These are phyloP conservation scores for Zoysia matrella DNA, from an alignment of 202 grass and related monocot species.

Conservation along the genomic window DNA sequence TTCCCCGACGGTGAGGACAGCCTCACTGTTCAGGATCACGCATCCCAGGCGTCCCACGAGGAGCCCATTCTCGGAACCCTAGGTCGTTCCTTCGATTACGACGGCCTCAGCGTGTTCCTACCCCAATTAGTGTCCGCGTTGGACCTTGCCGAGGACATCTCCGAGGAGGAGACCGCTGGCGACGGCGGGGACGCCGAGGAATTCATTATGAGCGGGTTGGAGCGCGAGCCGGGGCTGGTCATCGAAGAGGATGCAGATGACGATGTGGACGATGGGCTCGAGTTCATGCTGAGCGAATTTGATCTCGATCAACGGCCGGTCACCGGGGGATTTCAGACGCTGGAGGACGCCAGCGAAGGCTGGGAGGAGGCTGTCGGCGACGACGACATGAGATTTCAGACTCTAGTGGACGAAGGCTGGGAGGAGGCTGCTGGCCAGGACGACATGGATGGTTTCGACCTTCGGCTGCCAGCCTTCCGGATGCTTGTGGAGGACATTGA, in stretches of 20 bases:
- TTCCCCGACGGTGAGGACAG: not conserved
- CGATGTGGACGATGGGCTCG: conserved; percentile 15
- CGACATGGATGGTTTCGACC: not conserved
- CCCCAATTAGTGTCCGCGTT: conserved; percentile 16
- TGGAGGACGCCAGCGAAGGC: conserved; percentile 32
- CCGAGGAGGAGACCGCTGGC: not conserved
- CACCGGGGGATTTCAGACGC: conserved; percentile 5
- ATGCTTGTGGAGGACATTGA: conserved; percentile 43
- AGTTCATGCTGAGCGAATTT: conserved; percentile 22
- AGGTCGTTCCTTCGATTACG: conserved; percentile 40
- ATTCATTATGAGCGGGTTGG: not conserved
- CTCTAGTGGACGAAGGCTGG: too few species aligned
- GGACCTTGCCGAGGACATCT: not conserved
- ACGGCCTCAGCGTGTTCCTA: not conserved
- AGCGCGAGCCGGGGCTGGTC: not conserved
- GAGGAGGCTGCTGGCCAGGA: too few species aligned
- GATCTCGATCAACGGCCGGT: conserved; percentile 9
- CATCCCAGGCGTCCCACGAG: not conserved
- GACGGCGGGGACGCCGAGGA: not conserved
- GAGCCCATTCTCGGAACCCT: conserved; percentile 37
- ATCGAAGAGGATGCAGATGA: not conserved
- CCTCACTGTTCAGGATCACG: not conserved
- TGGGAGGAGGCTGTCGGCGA: conserved; percentile 2
- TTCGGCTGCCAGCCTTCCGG: not conserved
- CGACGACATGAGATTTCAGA: not conserved